These are phyloP conservation scores for Leptographium wingfieldii DNA, from an alignment of 2,329 filamentous ascomycete species.

Conservation along the genomic window DNA sequence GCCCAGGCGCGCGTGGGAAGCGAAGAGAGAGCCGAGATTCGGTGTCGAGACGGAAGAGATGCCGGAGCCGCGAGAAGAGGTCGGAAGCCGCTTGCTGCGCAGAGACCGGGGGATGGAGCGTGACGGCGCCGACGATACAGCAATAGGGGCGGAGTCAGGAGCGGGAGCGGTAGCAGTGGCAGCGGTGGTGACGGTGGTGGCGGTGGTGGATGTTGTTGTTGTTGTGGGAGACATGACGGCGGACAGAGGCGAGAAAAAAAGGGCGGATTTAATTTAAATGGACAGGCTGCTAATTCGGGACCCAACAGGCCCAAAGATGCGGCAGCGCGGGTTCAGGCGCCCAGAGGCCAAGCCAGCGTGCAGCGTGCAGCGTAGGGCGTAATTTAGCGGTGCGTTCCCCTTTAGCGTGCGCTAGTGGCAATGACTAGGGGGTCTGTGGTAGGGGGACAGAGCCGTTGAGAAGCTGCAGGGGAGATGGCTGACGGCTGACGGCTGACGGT, in stretches of 20 bases:
- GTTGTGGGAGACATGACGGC: slow-evolving; percentile 14
- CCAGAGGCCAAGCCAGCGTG: background rate
- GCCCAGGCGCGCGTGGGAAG: slow-evolving; percentile 33
- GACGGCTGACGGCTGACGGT: no score
- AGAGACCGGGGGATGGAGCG: slow-evolving; percentile 7
- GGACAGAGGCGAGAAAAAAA: background rate
- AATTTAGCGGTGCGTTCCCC: background rate
- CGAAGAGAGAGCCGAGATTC: slow-evolving; percentile 42
- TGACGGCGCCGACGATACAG: background rate
- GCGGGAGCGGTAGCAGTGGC: background rate
- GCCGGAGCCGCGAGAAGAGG: slow-evolving; percentile 12
- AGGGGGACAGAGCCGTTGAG: no score
- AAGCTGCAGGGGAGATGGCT: no score
- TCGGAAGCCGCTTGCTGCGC: slow-evolving; percentile 10
- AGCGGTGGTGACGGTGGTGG: background rate
- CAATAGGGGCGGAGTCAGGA: background rate
- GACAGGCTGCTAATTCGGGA: background rate
- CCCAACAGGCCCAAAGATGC: background rate
- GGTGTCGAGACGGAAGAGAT: slow-evolving; percentile 43
- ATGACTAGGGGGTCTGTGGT: background rate
- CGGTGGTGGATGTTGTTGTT: background rate
- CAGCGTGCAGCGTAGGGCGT: background rate
- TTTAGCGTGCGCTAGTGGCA: slow-evolving; percentile 3
- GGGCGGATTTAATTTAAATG: background rate
- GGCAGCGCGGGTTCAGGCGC: background rate